phyloP scores from a whole-genome alignment of 768 basidiomycete species.

The Leccinellum rugosiceps region DNA sequence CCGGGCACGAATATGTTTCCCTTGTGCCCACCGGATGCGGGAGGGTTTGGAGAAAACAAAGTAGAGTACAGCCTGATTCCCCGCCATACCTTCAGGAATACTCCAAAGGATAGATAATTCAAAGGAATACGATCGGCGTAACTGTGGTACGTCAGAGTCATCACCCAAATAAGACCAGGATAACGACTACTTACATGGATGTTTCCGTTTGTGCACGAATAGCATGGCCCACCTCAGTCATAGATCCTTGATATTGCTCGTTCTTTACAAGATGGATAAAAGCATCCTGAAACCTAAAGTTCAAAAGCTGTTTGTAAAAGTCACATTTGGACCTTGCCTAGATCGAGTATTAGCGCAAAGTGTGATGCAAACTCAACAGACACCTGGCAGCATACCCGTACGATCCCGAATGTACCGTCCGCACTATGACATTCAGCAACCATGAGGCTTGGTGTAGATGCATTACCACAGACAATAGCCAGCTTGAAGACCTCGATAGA shows the following conservation, averaged over 20 bases:
- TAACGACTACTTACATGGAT: constrained; percentile 27
- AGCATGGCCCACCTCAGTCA: constrained; percentile 62
- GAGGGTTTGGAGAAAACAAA: constrained; percentile 27
- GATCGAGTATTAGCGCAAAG: constrained; percentile 8
- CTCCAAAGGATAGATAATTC: constrained; percentile 36
- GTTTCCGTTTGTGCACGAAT: constrained; percentile 56
- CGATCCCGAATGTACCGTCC: constrained; percentile 76
- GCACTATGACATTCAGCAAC: constrained; percentile 79
- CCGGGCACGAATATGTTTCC: constrained; percentile 1
- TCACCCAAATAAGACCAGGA: neutral
- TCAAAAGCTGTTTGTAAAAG: constrained; percentile 75
- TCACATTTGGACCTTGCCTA: constrained; percentile 83
- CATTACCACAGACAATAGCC: constrained; percentile 81
- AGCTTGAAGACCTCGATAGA: constrained; percentile 77
- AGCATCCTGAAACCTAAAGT: constrained; percentile 65
- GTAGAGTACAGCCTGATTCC: constrained; percentile 43
- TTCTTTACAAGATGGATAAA: constrained; percentile 71
- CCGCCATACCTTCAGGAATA: constrained; percentile 54
- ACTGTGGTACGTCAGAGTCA: constrained; percentile 18
- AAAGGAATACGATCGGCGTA: constrained; percentile 26
- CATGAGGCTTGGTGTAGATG: constrained; percentile 78
- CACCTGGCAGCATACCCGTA: constrained; percentile 48
- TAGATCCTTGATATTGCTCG: constrained; percentile 64
- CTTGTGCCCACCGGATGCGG: neutral
- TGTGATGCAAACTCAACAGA: constrained; percentile 7